Evolutionary conservation across 2,329 filamentous ascomycete species (phyloP).

Genomic region (Colletotrichum acutatum): DNA sequence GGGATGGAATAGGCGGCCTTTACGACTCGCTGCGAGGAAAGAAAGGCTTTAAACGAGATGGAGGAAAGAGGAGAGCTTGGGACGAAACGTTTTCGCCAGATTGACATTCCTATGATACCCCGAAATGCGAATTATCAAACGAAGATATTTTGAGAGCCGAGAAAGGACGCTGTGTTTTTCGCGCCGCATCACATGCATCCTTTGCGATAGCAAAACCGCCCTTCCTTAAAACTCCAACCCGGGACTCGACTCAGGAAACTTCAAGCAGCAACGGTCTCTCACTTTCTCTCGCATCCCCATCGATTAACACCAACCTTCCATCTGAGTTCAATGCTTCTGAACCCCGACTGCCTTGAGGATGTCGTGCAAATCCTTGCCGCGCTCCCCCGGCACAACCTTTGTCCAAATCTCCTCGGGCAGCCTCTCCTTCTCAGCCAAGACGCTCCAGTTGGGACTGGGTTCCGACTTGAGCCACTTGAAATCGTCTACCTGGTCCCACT

Average conservation of each 20-base stretch:
- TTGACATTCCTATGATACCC: slow-evolving; percentile 32
- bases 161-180: background rate
- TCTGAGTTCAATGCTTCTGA: slow-evolving; percentile 33
- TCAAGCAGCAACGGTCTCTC: background rate
- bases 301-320: background rate
- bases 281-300: background rate
- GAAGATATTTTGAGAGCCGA: background rate
- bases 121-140: slow-evolving; percentile 23
- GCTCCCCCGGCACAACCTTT: slow-evolving; percentile 72
- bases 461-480: slow-evolving; percentile 96
- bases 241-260: background rate
- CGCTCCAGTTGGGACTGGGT: slow-evolving; percentile 87
- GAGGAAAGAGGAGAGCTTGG: background rate
- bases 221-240: slow-evolving; percentile 10
- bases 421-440: slow-evolving; percentile 70
- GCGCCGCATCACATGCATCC: background rate
- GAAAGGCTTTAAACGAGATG: too few relatives aligned
- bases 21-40: background rate
- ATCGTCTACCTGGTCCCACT: slow-evolving; percentile 93
- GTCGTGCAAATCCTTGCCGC: slow-evolving; percentile 70
- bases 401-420: slow-evolving; percentile 75
- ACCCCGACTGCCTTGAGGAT: slow-evolving; percentile 68
- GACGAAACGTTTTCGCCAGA: slow-evolving; percentile 7
- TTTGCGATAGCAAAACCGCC: background rate
- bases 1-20: background rate